Evolutionary conservation across 2,329 filamentous ascomycete genomes (phyloP), one percentile per base, ranked within the genome.

Genomic region (Paecilomyces sp.): DNA sequence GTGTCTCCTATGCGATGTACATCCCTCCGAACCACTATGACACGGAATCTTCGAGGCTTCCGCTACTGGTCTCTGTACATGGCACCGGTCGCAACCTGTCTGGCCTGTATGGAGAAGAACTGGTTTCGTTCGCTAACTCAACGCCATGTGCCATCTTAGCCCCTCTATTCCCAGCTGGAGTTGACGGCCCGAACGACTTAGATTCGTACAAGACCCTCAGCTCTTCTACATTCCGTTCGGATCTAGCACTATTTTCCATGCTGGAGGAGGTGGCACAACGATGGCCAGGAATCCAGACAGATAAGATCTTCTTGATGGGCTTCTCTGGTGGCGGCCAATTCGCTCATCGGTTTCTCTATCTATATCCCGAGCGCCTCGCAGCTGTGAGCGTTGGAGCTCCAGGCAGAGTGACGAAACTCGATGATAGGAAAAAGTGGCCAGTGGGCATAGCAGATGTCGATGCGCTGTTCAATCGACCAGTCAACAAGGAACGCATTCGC

Each of bases 281-380:
- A 15, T 72, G 68, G 68, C 68, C 66, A 1, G 70, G 68, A 2
- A 68, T 73, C 50, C 62, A 64, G 2, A 69, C 67, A 3, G 56
- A 65, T 3, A 68, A 66, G 47, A 33, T 72, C 22, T 70, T 67
- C 54, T 36, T 73, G 7, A 63, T 66, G 60, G 72, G 70, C 1
- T 73, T 69, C 47, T 71, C 69, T 6, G 71, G 68, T 0, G 72
- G 70, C 22, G 71, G 70, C 2, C 70, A 74, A 58, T 73, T 73
- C 57, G 62, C 63, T 0, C 70, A 70, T 36, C 65, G 71, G 13
- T 71, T 74, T 56, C 58, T 73, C 13, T 73, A 72, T 58, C 57
- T 74, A 25, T 63, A 73, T 59, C 68, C 72, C 2, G 68, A 73
- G 57, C 65, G 67, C 8, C 47, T 73, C 1, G 55, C 59, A 3